Base-by-base conservation (phyloP, 2,329 filamentous ascomycete species). In the Verruconis gallopava region DNA sequence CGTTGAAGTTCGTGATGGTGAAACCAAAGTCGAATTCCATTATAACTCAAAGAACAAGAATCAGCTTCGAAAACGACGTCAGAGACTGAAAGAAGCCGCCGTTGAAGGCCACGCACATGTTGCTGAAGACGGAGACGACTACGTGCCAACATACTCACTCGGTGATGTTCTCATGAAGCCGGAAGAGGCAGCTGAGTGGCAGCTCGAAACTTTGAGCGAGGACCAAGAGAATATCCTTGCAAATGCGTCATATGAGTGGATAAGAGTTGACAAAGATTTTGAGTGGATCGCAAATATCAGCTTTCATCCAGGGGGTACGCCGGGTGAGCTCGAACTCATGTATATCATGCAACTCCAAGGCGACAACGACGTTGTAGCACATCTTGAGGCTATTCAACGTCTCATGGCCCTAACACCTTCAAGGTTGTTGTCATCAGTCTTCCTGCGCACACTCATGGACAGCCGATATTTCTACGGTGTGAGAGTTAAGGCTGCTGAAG, bases 21-120 rank as follows among this genome's bases (percentile, higher is more conserved):
- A 77, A 12, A 84, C 82, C 2, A 85, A 81, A 56, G 83, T 96
- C 46, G 88, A 95, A 47, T 95, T 98, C 46, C 88, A 89, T 0
- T 98, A 98, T 63, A 96, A 96, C 53, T 98, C 91, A 0, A 98
- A 98, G 58, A 98, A 98, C 65, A 98, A 96, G 65, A 79, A 93
- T 5, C 71, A 98, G 2, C 98, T 98, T 67, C 73, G 88, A 37
- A 95, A 83, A 45, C 76, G 81, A 35, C 71, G 83, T 21, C 77
- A 89, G 57, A 86, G 86, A 57, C 85, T 93, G 57, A 77, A 84
- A 46, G 77, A 74, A 17, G 72, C 73, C 30, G 76, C 72, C 38
- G 75, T 69, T 18, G 72, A 67, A 32, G 81, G 71, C 43, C 21
- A 36, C 18, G 72, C 67, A 34, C 81, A 71, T 44, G 72, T 73